Base-by-base conservation (phyloP, 176 grass and related monocot species). In the Avena eriantha region DNA sequence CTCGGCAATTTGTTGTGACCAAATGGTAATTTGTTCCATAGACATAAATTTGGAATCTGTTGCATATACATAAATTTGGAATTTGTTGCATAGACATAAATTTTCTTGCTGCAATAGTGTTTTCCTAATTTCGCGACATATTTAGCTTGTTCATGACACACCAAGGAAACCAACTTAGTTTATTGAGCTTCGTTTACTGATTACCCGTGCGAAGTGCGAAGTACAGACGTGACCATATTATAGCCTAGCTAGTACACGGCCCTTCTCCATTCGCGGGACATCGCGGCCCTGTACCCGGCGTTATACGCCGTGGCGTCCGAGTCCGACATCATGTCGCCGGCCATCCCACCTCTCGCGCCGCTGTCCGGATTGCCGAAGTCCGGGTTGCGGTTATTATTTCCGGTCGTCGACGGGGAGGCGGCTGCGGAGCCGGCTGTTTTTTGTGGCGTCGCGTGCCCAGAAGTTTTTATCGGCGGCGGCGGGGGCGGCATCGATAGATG, bases 271-370 rank as follows among this genome's bases (percentile, higher is more conserved):
- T 47, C 83, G 71, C 90, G 81, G 67, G 82, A 69, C 8, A 92
- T 23, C 17, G 88, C 93, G 4, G 74, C 96, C 45, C 84, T 84
- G 83, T 95, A 98, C 3, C 92, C 92, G 8, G 60, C 63, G 48
- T 83, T 84, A 65, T 95, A 95, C 3, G 76, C 89, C 47, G 82
- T 76, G 14, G 31, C 82, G 48, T 97, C 91, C 0, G 93, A 83
- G 73, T 97, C 91, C 0, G 93, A 83, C 78, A 92, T 65, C 86
- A 90, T 89, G 22, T 93, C 95, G 29, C 85, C 83, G 29, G 89
- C 70, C 50, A 92, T 60, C 65, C 92, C 90, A 58, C 92, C 85
- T 9, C 90, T 86, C 73, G 91, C 88, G 83, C 10, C 83, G 93
- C 80, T 69, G 39, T 7, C 39, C 39, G 39, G 6, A 7, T 41